Evolutionary conservation across 2,329 filamentous ascomycete genomes (phyloP), one percentile per base, ranked within the genome.

Genomic region (Curvularia sp.): DNA sequence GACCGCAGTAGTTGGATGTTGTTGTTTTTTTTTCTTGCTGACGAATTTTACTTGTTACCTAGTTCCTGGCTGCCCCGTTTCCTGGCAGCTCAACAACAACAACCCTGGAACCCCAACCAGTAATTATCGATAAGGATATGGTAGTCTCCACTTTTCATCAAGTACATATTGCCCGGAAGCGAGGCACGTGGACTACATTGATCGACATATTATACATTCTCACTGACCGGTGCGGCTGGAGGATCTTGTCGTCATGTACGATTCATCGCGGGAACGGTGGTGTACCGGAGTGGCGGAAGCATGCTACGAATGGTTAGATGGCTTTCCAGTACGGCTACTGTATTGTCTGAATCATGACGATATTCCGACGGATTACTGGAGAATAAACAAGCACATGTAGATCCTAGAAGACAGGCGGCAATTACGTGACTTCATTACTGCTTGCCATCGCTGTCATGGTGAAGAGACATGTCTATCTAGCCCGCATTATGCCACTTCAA

Each of bases 61-160:
- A n/a, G 10, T 19, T 21, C 43, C n/a, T 46, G 43, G 23, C 9
- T 6, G 39, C 23, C 41, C 41, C 23, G 9, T 43, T n/a, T 15
- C 41, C 23, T 15, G 23, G 23, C 41, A 43, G 39, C 27, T 43
- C 41, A 43, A 43, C 23, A 43, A 43, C 23, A 43, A n/a, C 21
- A 43, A n/a, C 8, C 18, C 21, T 15, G 8, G 12, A n/a, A n/a
- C 5, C 27, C 25, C n/a, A 32, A 30, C 27, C 15, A 30, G n/a
- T 30, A n/a, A n/a, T n/a, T n/a, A 21, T 32, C 43, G 18, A 21
- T 32, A 32, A 32, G 27, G 27, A 18, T 7, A 30, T 32, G 25
- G n/a, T 27, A 28, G 32, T 36, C 46, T 27, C 51, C 46, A 49
- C 51, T 42, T 13, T 58, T 58, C 38, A 23, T 58, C 38, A 58